Conservation (phyloP, 179 eudicot species). For the Sideroxylon spinosum region DNA sequence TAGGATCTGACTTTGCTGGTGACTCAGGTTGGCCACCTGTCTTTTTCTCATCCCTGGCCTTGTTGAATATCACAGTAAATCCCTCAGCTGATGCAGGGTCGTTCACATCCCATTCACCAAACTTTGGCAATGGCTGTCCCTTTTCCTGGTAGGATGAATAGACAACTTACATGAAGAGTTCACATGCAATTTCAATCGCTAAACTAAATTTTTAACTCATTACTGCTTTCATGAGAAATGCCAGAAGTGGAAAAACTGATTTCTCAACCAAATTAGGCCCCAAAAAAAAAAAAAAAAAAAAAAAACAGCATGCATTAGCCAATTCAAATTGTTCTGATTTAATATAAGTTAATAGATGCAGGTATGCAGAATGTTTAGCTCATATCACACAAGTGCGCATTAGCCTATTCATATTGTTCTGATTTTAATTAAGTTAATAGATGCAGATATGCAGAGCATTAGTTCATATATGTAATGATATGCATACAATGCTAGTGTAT, state of each 20-base stretch:
- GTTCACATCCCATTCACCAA: constrained; percentile 96
- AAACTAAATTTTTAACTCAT: background rate
- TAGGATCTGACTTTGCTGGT: constrained; percentile 51
- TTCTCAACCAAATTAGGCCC: constrained; percentile 1
- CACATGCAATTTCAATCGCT: background rate
- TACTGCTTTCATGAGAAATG: background rate
- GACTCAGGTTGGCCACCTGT: constrained; percentile 75
- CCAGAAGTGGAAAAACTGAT: background rate
- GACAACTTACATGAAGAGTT: background rate
- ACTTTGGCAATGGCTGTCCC: constrained; percentile 89
- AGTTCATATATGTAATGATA: background rate
- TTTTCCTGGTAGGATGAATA: constrained; percentile 48
- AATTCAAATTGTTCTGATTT: no score
- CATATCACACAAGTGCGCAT: background rate
- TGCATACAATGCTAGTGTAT: background rate
- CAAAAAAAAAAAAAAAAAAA: no score
- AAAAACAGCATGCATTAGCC: no score
- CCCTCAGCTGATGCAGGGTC: constrained; percentile 96
- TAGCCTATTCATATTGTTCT: background rate
- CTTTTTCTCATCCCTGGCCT: constrained; percentile 89
- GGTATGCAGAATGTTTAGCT: background rate
- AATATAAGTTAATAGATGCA: background rate
- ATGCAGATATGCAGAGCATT: background rate
- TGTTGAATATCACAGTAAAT: constrained; percentile 85
- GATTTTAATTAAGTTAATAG: background rate